A percentile compares a stretch with the other conserved stretches of the same genome.
phyloP scores from a whole-genome alignment of 495 filamentous ascomycete genomes.

The Aspergillus sclerotiicarbonarius region DNA sequence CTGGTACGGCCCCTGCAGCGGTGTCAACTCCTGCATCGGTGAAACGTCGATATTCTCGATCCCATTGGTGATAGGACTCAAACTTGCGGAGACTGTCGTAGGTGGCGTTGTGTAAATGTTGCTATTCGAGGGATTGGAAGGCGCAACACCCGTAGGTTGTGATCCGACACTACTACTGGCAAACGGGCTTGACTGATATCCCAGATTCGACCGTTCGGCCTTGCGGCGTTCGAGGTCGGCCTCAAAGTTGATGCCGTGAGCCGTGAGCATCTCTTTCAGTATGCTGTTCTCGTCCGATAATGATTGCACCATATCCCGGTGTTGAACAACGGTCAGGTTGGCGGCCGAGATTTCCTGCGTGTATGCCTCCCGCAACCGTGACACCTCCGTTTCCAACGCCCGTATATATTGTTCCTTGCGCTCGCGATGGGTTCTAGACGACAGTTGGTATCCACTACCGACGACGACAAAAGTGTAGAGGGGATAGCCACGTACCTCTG shows the following conservation, averaged over 20 bases:
- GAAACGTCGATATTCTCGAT: conserved; percentile 37
- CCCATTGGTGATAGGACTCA: conserved; percentile 35
- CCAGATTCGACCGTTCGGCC: conserved; percentile 27
- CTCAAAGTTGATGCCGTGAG: conserved; percentile 65
- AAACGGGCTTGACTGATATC: conserved; percentile 33
- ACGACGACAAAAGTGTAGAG: background rate
- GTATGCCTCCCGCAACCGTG: conserved; percentile 59
- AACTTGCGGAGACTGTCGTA: conserved; percentile 35
- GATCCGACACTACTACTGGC: conserved; percentile 38
- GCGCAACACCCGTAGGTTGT: conserved; percentile 25
- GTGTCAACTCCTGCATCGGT: conserved; percentile 29
- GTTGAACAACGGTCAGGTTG: conserved; percentile 38
- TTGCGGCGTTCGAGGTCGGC: conserved; percentile 40
- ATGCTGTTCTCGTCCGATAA: conserved; percentile 65
- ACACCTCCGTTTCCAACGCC: conserved; percentile 84
- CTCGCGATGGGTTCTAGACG: conserved; percentile 81
- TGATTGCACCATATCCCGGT: conserved; percentile 40
- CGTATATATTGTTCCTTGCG: conserved; percentile 96
- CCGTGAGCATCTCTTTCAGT: conserved; percentile 69
- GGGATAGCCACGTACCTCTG: conserved; percentile 65
- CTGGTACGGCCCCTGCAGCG: conserved; percentile 34
- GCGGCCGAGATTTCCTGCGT: conserved; percentile 39
- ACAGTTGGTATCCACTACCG: conserved; percentile 11
- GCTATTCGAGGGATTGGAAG: conserved; percentile 25
- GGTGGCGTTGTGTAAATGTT: conserved; percentile 36